Percentiles rank a stretch among this genome's conserved stretches.
Conservation (phyloP, 441 rosid genomes). For the Gossypium schwendimanii region DNA sequence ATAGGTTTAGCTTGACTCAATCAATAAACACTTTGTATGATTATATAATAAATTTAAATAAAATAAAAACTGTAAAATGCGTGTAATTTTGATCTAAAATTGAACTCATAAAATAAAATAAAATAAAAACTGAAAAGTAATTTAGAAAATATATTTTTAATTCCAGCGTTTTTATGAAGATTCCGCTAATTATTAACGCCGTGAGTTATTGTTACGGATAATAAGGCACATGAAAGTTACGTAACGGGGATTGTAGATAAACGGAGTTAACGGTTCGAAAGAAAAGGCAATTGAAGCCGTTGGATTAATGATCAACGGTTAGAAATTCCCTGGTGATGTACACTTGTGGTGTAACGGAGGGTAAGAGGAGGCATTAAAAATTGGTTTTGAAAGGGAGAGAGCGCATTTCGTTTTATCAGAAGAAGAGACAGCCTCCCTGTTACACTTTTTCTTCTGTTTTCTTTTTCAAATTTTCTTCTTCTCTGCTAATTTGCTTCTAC, state of each 20-base stretch:
- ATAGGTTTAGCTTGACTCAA: too few relatives aligned
- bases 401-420: slow-evolving; percentile 23
- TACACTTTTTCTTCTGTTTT: slow-evolving; percentile 8
- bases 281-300: slow-evolving; percentile 19
- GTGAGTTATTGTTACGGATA: slow-evolving; percentile 9
- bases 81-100: too few relatives aligned
- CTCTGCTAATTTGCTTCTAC: slow-evolving; percentile 27
- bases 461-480: slow-evolving; percentile 10
- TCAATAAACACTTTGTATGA: too few relatives aligned
- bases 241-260: slow-evolving; percentile 13
- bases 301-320: slow-evolving; percentile 24
- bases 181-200: slow-evolving; percentile 26
- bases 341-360: slow-evolving; percentile 18
- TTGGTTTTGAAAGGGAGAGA: slow-evolving; percentile 18
- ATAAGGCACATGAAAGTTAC: slow-evolving; percentile 3
- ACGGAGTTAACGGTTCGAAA: slow-evolving; percentile 24
- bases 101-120: neutral
- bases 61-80: too few relatives aligned
- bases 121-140: neutral
- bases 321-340: slow-evolving; percentile 8
- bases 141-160: neutral
- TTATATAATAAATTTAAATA: too few relatives aligned
- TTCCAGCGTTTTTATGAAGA: slow-evolving; percentile 12
- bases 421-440: slow-evolving; percentile 11
- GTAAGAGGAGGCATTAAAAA: slow-evolving; percentile 19